Base-by-base conservation (phyloP, 1,284 basidiomycete genomes). In the Boletus semigastroideus region DNA sequence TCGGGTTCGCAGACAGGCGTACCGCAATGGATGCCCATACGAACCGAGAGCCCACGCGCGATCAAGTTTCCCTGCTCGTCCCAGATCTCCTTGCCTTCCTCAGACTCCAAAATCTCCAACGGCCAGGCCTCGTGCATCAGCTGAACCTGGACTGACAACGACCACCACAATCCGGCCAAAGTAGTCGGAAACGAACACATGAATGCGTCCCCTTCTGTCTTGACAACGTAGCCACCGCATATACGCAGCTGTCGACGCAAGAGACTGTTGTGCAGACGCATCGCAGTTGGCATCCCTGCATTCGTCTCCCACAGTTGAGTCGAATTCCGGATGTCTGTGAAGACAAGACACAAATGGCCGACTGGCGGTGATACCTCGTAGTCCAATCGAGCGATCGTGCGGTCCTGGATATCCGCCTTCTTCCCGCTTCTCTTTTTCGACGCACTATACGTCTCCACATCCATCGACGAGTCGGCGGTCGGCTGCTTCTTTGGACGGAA, bases 191-290 rank as follows among this genome's bases (percentile, higher is more conserved):
- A 99, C 16, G 94, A 95, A 44, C 96, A 95, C 92, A 99, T 97
- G 77, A 99, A 99, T 0, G 96, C 88, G 66, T 99, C 97, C 34
- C 97, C 97, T 87, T 99, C 97, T 19, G 97, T 99, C 74, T 99
- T 99, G 64, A 98, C 96, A 73, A 99, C 95, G 72, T 98, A 99
- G 0, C 97, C 97, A 39, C 94, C 95, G 64, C 95, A 96, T 48
- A 91, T 79, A 30, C 96, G 84, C 40, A 99, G 74, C 59, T 92
- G 88, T 11, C 95, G 82, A 20, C 96, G 86, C 53, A 99, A 79
- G 14, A 98, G 77, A 54, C 78, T 82, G 69, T 98, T 97, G 74
- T 99, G 97, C 64, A 94, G 74, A 36, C 88, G 84, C 81, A 98
- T 97, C 2, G 96, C 95, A 0, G 91, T 89, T 41, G 90, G 87